Evolutionary conservation across 2,329 filamentous ascomycete genomes (phyloP), one percentile per base, ranked within the genome.

Genomic region (Colletotrichum sp.): DNA sequence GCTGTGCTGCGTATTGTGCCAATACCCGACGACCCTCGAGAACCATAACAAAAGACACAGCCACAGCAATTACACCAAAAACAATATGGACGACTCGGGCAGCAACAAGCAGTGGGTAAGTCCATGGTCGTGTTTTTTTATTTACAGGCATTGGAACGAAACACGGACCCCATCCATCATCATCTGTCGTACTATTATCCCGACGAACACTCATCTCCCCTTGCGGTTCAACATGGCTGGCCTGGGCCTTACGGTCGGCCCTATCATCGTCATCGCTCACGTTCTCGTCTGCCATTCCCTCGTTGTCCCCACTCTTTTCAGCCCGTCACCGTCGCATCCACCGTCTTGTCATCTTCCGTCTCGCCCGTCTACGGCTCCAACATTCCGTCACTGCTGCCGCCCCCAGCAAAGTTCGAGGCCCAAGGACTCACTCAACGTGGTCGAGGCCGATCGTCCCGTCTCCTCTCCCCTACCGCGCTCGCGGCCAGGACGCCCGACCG

Each of bases 51-150:
- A 18, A 30, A 32, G 57, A 16, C 28, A 64, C 61, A 28, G 61
- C 32, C n/a, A 24, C 55, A 68, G 9, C 32, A 55, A 55, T 24
- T 21, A 68, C 39, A 32, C 52, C 69, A 30, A 36, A 36, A 65
- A 26, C 68, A 63, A 66, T 66, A 66, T 68, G 78, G 80, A 81
- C 71, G 78, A 80, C 16, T 71, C 74, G 78, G 79, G 81, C 73
- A 80, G 82, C 72, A 87, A 89, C 80, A 90, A 90, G 82, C 83
- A 88, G 78, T 89, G 88, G 88, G 88, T 90, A 83, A 80, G 85
- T 83, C 36, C 32, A 59, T 52, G 43, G 12, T 21, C 43, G 43
- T n/a, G 43, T 12, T 59, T 59, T 59, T 18, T 59, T 7, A 10
- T 26, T 59, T 30, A 28, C 55, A 30, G 43, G n/a, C 43, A 21